phyloP scores from a whole-genome alignment of 345 rosid genomes.

The Carallia pectinifolia region DNA sequence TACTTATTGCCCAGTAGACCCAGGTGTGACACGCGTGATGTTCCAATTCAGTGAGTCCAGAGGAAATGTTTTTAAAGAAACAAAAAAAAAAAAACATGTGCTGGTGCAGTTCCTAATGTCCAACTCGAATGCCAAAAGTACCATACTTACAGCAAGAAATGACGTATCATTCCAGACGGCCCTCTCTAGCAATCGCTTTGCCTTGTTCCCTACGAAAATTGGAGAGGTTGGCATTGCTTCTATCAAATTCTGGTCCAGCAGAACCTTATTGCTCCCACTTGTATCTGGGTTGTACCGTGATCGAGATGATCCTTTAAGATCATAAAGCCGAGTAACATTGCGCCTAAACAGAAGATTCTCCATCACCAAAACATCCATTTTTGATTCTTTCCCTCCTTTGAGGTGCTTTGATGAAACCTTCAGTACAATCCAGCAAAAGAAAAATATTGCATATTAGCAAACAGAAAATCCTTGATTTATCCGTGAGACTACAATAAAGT shows the following conservation, averaged over 20 bases:
- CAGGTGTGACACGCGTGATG: no score
- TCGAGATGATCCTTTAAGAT: constrained; percentile 89
- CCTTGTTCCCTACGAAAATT: constrained; percentile 84
- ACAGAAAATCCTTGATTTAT: background rate
- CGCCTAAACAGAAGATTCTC: constrained; percentile 87
- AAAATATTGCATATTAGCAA: constrained; percentile 4
- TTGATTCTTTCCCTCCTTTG: constrained; percentile 81
- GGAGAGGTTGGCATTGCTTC: constrained; percentile 96
- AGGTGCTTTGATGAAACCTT: constrained; percentile 72
- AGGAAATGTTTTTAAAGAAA: no score
- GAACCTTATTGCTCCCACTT: constrained; percentile 84
- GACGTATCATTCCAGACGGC: constrained; percentile 96
- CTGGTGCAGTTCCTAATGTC: background rate
- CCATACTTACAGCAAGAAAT: constrained; percentile 80
- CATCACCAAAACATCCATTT: constrained; percentile 91
- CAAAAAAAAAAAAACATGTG: background rate
- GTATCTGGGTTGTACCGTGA: constrained; percentile 86
- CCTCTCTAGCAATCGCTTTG: constrained; percentile 82
- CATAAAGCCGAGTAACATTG: constrained; percentile 65
- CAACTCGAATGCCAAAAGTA: constrained; percentile 3
- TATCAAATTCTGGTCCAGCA: constrained; percentile 89
- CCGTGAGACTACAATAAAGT: no score
- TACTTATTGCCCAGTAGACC: no score
- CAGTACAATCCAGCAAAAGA: constrained; percentile 22
- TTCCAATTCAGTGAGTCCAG: no score